Evolutionary conservation across 2,329 filamentous ascomycete genomes (phyloP).

Genomic region (Chaetomium sp.): DNA sequence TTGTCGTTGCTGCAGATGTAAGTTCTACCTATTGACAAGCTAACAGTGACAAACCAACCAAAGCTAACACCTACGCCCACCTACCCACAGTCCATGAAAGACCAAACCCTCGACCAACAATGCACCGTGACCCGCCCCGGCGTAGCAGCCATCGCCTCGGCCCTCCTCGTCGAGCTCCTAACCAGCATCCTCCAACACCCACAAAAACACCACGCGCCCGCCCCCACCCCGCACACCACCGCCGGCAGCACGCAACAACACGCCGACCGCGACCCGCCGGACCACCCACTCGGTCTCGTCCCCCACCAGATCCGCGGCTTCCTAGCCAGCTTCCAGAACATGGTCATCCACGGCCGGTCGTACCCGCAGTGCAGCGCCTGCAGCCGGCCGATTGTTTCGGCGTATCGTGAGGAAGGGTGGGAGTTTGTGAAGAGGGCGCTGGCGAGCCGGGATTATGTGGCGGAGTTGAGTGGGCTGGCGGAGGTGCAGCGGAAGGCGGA

Average conservation of each 20-base stretch:
- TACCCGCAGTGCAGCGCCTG: conserved; percentile 81
- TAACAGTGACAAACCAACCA: background rate
- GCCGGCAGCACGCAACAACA: conserved; percentile 34
- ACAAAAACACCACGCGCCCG: conserved; percentile 54
- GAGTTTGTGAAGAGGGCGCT: conserved; percentile 69
- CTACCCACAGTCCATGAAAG: conserved; percentile 68
- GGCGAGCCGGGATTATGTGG: conserved; percentile 69
- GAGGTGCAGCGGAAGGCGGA: conserved; percentile 61
- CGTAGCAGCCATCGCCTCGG: conserved; percentile 85
- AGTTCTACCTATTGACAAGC: conserved; percentile 33
- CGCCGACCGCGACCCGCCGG: conserved; percentile 45
- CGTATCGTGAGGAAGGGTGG: conserved; percentile 65
- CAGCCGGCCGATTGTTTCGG: conserved; percentile 60
- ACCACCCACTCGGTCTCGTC: conserved; percentile 61
- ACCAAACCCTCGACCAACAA: conserved; percentile 93
- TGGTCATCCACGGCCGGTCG: conserved; percentile 65
- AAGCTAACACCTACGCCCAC: background rate
- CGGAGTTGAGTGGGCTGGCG: conserved; percentile 66
- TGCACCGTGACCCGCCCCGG: conserved; percentile 95
- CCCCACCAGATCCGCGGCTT: conserved; percentile 79
- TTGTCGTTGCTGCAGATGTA: conserved; percentile 89
- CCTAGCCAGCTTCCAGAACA: conserved; percentile 65
- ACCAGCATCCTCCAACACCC: conserved; percentile 86
- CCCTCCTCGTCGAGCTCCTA: conserved; percentile 82
- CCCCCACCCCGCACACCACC: conserved; percentile 36